Conservation (phyloP, 352 stramenopile species). For the Phytophthora pseudosyringae region DNA sequence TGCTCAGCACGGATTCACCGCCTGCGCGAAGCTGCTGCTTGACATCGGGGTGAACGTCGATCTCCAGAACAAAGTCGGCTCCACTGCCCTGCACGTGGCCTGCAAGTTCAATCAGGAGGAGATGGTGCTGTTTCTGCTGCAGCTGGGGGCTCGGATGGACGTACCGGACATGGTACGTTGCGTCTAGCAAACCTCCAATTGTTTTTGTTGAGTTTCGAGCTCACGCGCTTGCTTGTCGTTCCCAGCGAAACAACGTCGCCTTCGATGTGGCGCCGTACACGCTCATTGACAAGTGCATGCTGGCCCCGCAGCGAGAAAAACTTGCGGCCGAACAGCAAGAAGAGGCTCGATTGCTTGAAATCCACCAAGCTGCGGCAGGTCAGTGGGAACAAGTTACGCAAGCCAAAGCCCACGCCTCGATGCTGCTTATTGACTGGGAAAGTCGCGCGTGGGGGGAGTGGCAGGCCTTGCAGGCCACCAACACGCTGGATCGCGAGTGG, state of each 20-base stretch:
- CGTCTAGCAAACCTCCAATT: not conserved
- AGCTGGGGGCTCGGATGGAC: slow-evolving; percentile 44
- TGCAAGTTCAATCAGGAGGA: slow-evolving; percentile 54
- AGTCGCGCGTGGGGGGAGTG: slow-evolving; percentile 37
- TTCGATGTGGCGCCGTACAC: slow-evolving; percentile 61
- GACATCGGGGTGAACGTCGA: slow-evolving; percentile 38
- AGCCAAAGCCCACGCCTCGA: slow-evolving; percentile 31
- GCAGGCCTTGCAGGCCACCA: slow-evolving; percentile 18
- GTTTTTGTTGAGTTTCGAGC: not conserved
- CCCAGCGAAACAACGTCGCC: slow-evolving; percentile 46
- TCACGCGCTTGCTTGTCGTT: not conserved
- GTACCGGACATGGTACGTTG: slow-evolving; percentile 55
- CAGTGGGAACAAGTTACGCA: slow-evolving; percentile 24
- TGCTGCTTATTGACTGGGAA: slow-evolving; percentile 51
- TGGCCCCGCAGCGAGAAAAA: slow-evolving; percentile 38
- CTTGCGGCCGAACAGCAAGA: slow-evolving; percentile 20
- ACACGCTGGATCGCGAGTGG: slow-evolving; percentile 39
- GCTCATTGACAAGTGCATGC: slow-evolving; percentile 48
- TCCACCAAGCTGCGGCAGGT: slow-evolving; percentile 18
- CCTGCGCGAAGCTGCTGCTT: slow-evolving; percentile 51
- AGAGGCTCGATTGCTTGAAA: slow-evolving; percentile 26
- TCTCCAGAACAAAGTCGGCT: slow-evolving; percentile 64
- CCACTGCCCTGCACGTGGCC: slow-evolving; percentile 61
- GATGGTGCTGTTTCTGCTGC: slow-evolving; percentile 47
- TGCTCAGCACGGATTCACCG: slow-evolving; percentile 56